Conservation (phyloP, 306 rosid species). For the Prunus mume region DNA sequence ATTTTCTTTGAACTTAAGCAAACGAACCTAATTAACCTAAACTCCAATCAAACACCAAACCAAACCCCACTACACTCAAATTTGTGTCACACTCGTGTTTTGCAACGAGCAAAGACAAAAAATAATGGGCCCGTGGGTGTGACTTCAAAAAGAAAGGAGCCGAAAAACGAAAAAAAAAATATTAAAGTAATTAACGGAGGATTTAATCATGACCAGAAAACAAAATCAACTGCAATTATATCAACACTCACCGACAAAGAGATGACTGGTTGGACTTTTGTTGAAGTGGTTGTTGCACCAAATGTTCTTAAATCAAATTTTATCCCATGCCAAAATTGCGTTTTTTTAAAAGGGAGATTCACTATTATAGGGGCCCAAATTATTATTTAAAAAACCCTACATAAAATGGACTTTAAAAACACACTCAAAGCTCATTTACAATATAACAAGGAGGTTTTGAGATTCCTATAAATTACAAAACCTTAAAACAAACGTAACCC, state of each 20-base stretch:
- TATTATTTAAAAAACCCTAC: too few species aligned
- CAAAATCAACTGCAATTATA: neutral
- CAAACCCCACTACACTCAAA: neutral
- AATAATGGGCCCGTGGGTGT: neutral
- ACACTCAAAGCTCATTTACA: too few species aligned
- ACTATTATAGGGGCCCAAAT: too few species aligned
- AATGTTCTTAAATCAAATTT: neutral
- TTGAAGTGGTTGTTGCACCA: neutral
- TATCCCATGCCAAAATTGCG: neutral
- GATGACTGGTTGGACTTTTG: neutral
- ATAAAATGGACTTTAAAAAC: too few species aligned
- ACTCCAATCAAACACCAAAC: neutral
- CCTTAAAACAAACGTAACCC: too few species aligned
- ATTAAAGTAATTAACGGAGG: neutral
- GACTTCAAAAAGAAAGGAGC: neutral
- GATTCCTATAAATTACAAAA: too few species aligned
- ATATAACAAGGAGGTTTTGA: too few species aligned
- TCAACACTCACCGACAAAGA: neutral
- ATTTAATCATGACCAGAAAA: neutral
- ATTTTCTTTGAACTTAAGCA: neutral
- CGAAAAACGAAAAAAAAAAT: neutral
- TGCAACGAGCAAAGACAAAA: neutral
- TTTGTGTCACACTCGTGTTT: neutral
- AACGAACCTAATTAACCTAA: neutral
- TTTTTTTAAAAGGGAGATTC: neutral